Percentiles rank a stretch among this genome's conserved stretches.
Evolutionary conservation across 108 stramenopile species (phyloP).

Genomic region (Aurantiochytrium sp.): DNA sequence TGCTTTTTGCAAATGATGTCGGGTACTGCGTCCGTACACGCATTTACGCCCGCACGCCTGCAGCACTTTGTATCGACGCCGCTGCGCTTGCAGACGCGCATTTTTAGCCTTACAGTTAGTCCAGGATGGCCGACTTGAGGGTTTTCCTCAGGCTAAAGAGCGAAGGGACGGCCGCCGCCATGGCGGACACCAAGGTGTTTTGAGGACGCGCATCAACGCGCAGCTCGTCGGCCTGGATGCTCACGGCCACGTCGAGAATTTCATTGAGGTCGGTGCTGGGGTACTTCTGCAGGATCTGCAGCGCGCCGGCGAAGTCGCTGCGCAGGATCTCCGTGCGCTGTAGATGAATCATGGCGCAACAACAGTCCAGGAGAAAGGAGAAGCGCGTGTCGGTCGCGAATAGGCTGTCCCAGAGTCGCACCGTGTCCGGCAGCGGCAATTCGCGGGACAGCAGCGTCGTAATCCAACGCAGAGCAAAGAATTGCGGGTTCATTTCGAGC

Average conservation of each 20-base stretch:
- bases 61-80: too few relatives aligned
- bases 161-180: too few relatives aligned
- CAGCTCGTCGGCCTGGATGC: background rate
- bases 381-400: constrained; percentile 85
- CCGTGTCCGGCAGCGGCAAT: constrained; percentile 86
- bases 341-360: constrained; percentile 81
- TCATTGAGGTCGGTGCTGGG: constrained; percentile 35
- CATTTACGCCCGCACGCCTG: too few relatives aligned
- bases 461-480: constrained; percentile 86
- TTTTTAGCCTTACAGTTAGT: too few relatives aligned
- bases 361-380: constrained; percentile 80
- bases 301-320: constrained; percentile 51
- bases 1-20: too few relatives aligned
- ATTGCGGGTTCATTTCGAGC: constrained; percentile 72
- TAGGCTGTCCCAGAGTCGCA: constrained; percentile 93
- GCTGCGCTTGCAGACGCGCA: too few relatives aligned
- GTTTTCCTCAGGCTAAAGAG: too few relatives aligned
- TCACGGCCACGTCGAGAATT: background rate
- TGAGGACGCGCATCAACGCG: background rate
- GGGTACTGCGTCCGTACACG: too few relatives aligned
- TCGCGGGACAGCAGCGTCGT: constrained; percentile 92
- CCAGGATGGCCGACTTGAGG: too few relatives aligned
- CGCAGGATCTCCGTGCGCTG: constrained; percentile 71
- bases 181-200: too few relatives aligned
- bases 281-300: constrained; percentile 50